These are phyloP conservation scores for Cryptosporidium ubiquitum DNA, from an alignment of 169 alveolate species.

Conservation along the genomic window DNA sequence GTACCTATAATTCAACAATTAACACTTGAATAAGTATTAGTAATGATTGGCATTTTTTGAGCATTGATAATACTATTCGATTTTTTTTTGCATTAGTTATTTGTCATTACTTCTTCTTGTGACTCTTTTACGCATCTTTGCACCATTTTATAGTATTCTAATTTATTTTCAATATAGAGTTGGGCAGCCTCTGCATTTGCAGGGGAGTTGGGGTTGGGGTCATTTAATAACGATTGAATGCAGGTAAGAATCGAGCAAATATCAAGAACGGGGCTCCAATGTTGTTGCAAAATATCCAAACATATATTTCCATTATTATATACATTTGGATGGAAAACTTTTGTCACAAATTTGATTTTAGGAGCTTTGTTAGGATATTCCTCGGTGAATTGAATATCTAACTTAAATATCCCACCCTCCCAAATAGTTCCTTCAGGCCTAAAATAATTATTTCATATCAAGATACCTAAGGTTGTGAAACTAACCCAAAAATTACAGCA, in stretches of 20 bases:
- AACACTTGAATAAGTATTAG: not conserved
- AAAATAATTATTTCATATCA: not conserved
- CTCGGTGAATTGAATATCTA: conserved; percentile 83
- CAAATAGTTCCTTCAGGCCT: conserved; percentile 89
- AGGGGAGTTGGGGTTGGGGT: conserved; percentile 89
- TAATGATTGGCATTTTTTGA: not conserved
- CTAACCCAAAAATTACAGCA: conserved; percentile 86
- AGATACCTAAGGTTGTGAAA: not conserved
- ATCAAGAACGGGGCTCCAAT: conserved; percentile 89
- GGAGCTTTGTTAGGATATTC: conserved; percentile 89
- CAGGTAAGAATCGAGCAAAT: conserved; percentile 86
- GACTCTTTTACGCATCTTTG: conserved; percentile 83
- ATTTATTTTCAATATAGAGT: conserved; percentile 82
- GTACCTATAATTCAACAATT: conserved; percentile 48
- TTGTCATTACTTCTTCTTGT: conserved; percentile 21
- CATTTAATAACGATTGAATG: conserved; percentile 85
- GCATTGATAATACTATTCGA: not conserved
- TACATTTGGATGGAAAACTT: conserved; percentile 88
- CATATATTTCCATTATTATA: conserved; percentile 87
- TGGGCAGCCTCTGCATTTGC: conserved; percentile 90
- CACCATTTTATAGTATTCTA: conserved; percentile 84
- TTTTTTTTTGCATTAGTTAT: not conserved
- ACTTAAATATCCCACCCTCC: conserved; percentile 88
- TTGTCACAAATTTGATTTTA: conserved; percentile 81
- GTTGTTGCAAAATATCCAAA: conserved; percentile 85